phyloP scores from a whole-genome alignment of 352 stramenopile genomes.

The Pythium phragmitis region DNA sequence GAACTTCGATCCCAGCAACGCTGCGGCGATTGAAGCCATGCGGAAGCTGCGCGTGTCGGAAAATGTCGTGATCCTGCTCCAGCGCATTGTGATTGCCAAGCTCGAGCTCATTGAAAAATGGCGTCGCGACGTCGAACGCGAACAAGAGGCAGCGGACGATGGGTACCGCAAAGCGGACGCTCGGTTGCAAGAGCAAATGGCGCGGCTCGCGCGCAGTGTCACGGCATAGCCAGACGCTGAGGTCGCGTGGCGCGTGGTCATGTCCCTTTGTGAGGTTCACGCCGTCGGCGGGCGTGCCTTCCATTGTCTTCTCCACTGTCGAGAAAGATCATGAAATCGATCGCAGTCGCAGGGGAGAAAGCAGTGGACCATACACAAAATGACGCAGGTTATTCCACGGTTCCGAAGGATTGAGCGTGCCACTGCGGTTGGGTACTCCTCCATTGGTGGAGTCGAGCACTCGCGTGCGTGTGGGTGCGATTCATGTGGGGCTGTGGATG shows the following conservation, averaged over 20 bases:
- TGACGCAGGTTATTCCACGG: too few species aligned
- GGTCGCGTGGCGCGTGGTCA: not conserved
- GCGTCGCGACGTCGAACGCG: constrained; percentile 63
- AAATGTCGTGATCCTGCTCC: constrained; percentile 79
- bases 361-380: too few species aligned
- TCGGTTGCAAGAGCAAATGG: constrained; percentile 67
- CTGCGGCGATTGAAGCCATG: constrained; percentile 68
- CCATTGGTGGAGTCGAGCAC: not conserved
- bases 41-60: constrained; percentile 76
- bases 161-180: constrained; percentile 59
- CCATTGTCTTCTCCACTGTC: too few species aligned
- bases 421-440: not conserved
- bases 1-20: constrained; percentile 37
- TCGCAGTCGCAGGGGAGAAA: too few species aligned
- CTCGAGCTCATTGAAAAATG: constrained; percentile 80
- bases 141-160: constrained; percentile 54
- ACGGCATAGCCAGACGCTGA: constrained; percentile 32
- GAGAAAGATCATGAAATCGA: too few species aligned
- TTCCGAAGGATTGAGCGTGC: too few species aligned
- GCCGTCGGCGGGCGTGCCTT: too few species aligned
- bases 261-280: constrained; percentile 1
- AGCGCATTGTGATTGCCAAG: constrained; percentile 83
- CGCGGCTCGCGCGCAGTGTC: constrained; percentile 57
- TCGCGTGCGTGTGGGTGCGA: not conserved
- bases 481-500: constrained; percentile 3